Evolutionary conservation across 1,139 yeast genomes (phyloP).

Genomic region (Blastobotrys illinoisensis): DNA sequence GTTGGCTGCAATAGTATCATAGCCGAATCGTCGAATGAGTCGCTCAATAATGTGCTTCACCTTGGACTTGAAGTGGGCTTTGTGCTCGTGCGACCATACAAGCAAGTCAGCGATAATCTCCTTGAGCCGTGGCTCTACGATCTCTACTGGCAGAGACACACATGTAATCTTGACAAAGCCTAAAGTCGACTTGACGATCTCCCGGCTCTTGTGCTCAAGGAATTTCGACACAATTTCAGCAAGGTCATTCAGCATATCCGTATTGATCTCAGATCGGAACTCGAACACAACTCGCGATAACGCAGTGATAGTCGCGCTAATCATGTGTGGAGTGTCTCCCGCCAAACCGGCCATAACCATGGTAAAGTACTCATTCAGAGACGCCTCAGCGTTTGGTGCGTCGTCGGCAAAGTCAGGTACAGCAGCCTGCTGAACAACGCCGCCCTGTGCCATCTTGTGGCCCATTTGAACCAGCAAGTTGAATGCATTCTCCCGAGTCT

Average conservation of each 20-base stretch:
- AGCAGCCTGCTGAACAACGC: conserved; percentile 56
- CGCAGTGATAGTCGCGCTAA: conserved; percentile 91
- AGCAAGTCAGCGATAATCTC: conserved; percentile 65
- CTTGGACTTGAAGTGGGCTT: conserved; percentile 87
- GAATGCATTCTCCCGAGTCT: conserved; percentile 80
- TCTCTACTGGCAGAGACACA: conserved; percentile 74
- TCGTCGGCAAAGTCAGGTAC: conserved; percentile 58
- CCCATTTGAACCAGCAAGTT: conserved; percentile 78
- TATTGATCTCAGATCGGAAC: conserved; percentile 61
- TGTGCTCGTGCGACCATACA: conserved; percentile 94
- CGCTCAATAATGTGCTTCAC: conserved; percentile 92
- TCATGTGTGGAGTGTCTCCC: conserved; percentile 91
- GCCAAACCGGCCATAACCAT: conserved; percentile 96
- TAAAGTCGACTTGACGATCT: conserved; percentile 87
- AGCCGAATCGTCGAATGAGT: conserved; percentile 81
- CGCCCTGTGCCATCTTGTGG: conserved; percentile 66
- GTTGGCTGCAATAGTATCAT: conserved; percentile 65
- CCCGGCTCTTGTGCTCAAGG: conserved; percentile 84
- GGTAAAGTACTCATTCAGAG: conserved; percentile 76
- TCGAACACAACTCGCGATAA: conserved; percentile 82
- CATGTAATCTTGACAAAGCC: conserved; percentile 94
- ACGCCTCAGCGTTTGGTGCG: conserved; percentile 60
- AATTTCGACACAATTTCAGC: conserved; percentile 87
- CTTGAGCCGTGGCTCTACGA: conserved; percentile 61
- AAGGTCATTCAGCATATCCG: conserved; percentile 58